phyloP scores from a whole-genome alignment of 345 rosid species.

The Pistacia integerrima region DNA sequence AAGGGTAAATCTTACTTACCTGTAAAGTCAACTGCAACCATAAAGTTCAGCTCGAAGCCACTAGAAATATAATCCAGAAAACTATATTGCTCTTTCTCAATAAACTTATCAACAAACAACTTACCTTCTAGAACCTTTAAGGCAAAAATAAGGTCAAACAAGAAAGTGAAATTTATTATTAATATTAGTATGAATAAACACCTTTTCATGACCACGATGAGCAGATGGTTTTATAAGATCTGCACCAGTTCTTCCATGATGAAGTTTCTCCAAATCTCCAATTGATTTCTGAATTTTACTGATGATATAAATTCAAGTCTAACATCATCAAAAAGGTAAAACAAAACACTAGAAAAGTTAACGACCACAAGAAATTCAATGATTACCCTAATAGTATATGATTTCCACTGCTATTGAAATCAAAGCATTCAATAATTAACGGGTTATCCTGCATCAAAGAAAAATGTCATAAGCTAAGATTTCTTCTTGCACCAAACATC shows the following conservation, averaged over 20 bases:
- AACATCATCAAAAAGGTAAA: background rate
- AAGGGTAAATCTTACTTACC: conserved; percentile 39
- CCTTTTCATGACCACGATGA: conserved; percentile 59
- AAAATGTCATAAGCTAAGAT: conserved; percentile 1
- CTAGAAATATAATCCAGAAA: conserved; percentile 87
- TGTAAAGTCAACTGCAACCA: conserved; percentile 95
- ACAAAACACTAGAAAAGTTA: background rate
- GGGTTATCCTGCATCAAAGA: conserved; percentile 62
- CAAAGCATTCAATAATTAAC: conserved; percentile 77
- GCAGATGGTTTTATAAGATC: conserved; percentile 49
- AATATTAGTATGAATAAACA: conserved; percentile 23
- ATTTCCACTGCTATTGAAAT: conserved; percentile 74
- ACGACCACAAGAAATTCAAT: conserved; percentile 1
- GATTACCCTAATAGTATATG: conserved; percentile 73
- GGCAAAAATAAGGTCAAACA: background rate
- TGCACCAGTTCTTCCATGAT: conserved; percentile 43
- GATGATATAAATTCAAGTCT: conserved; percentile 18
- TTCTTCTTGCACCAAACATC: background rate
- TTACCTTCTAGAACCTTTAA: conserved; percentile 66
- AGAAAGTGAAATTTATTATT: background rate
- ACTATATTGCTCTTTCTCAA: conserved; percentile 65
- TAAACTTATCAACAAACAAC: conserved; percentile 68
- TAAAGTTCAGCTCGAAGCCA: conserved; percentile 81
- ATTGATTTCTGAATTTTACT: conserved; percentile 75
- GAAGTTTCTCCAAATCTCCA: conserved; percentile 64